Evolutionary conservation across 1,284 basidiomycete species (phyloP).

Genomic region (Sporisorium sorghi): DNA sequence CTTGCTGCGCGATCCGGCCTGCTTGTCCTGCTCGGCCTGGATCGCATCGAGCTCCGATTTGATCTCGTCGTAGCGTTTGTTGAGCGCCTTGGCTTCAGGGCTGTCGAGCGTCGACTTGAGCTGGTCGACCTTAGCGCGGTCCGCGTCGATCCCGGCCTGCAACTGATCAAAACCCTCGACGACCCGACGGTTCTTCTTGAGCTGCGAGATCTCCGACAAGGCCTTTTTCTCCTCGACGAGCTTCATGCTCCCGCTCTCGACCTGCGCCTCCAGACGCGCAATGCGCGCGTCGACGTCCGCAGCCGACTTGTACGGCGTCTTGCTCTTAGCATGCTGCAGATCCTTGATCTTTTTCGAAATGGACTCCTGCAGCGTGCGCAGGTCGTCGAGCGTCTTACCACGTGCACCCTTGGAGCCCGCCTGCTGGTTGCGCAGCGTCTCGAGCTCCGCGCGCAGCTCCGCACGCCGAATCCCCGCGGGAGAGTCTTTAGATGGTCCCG

Average conservation of each 20-base stretch:
- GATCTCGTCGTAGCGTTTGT: slow-evolving; percentile 84
- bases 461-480: slow-evolving; percentile 79
- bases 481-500: slow-evolving; percentile 60
- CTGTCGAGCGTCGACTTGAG: slow-evolving; percentile 88
- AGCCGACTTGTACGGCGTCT: slow-evolving; percentile 84
- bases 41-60: slow-evolving; percentile 87
- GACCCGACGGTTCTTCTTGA: slow-evolving; percentile 67
- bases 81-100: slow-evolving; percentile 85
- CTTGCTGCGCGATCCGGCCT: slow-evolving; percentile 82
- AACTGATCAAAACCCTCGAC: slow-evolving; percentile 70
- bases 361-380: slow-evolving; percentile 83
- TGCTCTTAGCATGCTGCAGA: slow-evolving; percentile 83
- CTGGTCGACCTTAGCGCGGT: slow-evolving; percentile 81
- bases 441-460: slow-evolving; percentile 83
- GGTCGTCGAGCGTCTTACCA: slow-evolving; percentile 82
- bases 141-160: slow-evolving; percentile 83
- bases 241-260: slow-evolving; percentile 92
- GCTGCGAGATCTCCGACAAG: slow-evolving; percentile 84
- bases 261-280: slow-evolving; percentile 78
- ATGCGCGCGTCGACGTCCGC: slow-evolving; percentile 90
- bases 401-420: slow-evolving; percentile 82
- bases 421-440: slow-evolving; percentile 82
- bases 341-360: slow-evolving; percentile 92
- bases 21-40: slow-evolving; percentile 87
- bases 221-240: slow-evolving; percentile 96